Conservation (phyloP, 2,329 filamentous ascomycete species). For the Fusarium oxysporum region DNA sequence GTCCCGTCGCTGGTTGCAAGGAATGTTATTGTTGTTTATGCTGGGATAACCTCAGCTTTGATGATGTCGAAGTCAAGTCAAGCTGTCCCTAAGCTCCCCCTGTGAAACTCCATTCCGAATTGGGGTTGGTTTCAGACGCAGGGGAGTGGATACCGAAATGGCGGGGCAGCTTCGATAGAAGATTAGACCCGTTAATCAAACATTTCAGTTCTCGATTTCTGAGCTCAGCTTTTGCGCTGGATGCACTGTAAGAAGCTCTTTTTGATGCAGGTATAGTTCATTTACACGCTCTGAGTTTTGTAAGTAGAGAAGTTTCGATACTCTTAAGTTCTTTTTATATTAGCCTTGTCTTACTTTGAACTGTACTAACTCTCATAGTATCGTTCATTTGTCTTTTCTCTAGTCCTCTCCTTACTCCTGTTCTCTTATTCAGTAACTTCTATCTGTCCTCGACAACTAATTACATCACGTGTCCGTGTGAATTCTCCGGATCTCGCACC, state of each 20-base stretch:
- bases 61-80: slow-evolving; percentile 47
- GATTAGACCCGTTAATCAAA: slow-evolving; percentile 37
- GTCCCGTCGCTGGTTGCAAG: slow-evolving; percentile 13
- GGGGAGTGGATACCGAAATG: slow-evolving; percentile 37
- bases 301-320: neutral
- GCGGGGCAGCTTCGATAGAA: slow-evolving; percentile 43
- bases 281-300: neutral
- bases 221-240: slow-evolving; percentile 12
- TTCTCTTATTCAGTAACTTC: neutral
- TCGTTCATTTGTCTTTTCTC: neutral
- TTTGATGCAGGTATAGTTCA: neutral
- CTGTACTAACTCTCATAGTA: neutral
- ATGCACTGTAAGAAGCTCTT: slow-evolving; percentile 33
- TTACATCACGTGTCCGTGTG: slow-evolving; percentile 45
- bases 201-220: slow-evolving; percentile 24
- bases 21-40: slow-evolving; percentile 23
- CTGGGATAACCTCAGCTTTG: slow-evolving; percentile 40
- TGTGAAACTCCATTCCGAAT: slow-evolving; percentile 41
- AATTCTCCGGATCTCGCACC: slow-evolving; percentile 31
- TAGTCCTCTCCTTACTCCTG: neutral
- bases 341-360: neutral
- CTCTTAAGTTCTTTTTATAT: neutral
- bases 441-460: slow-evolving; percentile 19
- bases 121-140: slow-evolving; percentile 40
- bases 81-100: slow-evolving; percentile 45